Evolutionary conservation across 352 stramenopile genomes (phyloP), one percentile per base, ranked within the genome.

Genomic region (Phytophthora litchii): DNA sequence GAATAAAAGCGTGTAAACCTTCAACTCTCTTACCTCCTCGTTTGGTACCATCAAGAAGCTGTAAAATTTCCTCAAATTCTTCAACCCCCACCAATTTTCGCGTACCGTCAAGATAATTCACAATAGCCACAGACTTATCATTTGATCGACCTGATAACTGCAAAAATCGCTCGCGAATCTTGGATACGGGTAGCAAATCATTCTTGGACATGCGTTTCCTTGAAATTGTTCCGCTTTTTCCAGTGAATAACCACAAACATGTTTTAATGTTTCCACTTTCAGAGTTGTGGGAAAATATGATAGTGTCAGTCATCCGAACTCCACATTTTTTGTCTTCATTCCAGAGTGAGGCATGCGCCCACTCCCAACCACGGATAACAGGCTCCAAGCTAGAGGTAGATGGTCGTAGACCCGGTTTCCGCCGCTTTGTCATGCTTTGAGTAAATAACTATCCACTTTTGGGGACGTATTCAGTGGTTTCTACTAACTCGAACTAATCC

Each of bases 151-250:
- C 67, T 8, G 72, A 52, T 8, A 87, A 38, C 4, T 70, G 70
- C 9, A 74, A 50, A 53, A 87, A 80, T 23, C 77, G 62, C n/a
- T 87, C 77, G 1, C 70, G 60, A 19, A 81, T 69, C 46, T 76
- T 75, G n/a, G 27, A 27, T 4, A 74, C 47, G 11, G 60, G 56
- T 31, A 81, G 31, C 1, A 36, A 46, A 19, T 44, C 50, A 47
- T 66, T 56, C 9, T 69, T 40, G 3, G 44, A 41, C 25, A 53
- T 49, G 34, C 81, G 80, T 65, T 82, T 88, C 29, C 74, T 68
- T 23, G 65, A 54, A 37, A 86, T 56, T 7, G 61, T 32, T 5
- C 75, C 75, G 29, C 70, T 82, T 63, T 82, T 88, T 1, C 73
- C 59, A 8, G 72, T 83, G 51, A 82, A 80, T 10, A 87, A n/a